Conservation (phyloP, 2,329 filamentous ascomycete species). For the Hawksworthiomyces lignivorus region DNA sequence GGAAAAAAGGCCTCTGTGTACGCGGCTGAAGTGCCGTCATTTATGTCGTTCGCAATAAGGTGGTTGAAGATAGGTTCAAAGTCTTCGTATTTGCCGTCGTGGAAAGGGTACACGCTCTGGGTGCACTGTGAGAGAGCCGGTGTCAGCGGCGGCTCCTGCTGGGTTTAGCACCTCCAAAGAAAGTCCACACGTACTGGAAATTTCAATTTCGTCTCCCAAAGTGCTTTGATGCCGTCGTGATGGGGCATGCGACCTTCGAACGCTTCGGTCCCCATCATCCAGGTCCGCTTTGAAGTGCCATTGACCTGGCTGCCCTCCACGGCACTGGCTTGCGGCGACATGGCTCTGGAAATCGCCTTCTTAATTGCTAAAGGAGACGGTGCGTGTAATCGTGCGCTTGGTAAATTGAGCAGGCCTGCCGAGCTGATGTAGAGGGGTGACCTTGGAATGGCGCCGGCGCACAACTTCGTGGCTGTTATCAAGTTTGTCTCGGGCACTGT, state of each 20-base stretch:
- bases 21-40: conserved; percentile 56
- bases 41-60: conserved; percentile 52
- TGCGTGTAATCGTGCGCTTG: conserved; percentile 24
- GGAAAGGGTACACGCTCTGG: conserved; percentile 65
- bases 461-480: conserved; percentile 8
- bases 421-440: conserved; percentile 11
- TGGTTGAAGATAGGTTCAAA: conserved; percentile 62
- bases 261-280: conserved; percentile 36
- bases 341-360: too few species aligned
- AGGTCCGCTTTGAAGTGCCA: conserved; percentile 19
- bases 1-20: conserved; percentile 60
- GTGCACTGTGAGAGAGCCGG: conserved; percentile 37
- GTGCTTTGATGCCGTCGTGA: conserved; percentile 49
- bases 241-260: conserved; percentile 44
- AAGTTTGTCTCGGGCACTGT: conserved; percentile 15
- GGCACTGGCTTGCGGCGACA: too few species aligned
- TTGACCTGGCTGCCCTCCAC: too few species aligned
- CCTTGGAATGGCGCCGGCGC: conserved; percentile 21
- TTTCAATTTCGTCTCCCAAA: conserved; percentile 75
- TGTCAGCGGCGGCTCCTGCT: too few species aligned
- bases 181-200: conserved; percentile 44
- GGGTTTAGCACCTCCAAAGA: too few species aligned
- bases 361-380: conserved; percentile 16
- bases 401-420: conserved; percentile 20
- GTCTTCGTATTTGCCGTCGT: conserved; percentile 61